These are phyloP conservation scores for Ustulina deusta DNA, from an alignment of 2,329 filamentous ascomycete species.

Conservation along the genomic window DNA sequence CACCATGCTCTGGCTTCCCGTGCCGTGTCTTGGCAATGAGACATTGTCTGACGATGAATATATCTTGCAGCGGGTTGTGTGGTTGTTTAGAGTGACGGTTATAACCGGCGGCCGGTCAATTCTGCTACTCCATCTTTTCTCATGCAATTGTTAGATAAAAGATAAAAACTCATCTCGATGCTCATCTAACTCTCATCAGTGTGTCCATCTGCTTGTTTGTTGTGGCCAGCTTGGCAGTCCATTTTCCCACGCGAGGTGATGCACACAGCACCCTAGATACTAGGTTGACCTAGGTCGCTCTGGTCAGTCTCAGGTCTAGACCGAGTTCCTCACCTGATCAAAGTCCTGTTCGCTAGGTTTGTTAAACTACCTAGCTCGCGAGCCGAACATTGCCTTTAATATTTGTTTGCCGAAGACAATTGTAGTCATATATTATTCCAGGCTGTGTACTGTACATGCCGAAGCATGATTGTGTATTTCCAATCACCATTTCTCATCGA, in stretches of 20 bases:
- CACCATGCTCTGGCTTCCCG: conserved; percentile 30
- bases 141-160: conserved; percentile 1
- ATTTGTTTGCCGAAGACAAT: no score
- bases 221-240: neutral
- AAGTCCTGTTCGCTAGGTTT: neutral
- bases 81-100: conserved; percentile 13
- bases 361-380: no score
- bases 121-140: conserved; percentile 5
- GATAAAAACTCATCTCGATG: neutral
- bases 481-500: no score
- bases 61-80: conserved; percentile 29
- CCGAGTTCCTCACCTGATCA: neutral
- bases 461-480: no score
- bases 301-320: neutral
- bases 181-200: neutral
- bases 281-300: no score
- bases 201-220: neutral
- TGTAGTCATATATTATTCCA: no score
- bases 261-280: neutral
- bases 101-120: conserved; percentile 25
- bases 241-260: neutral
- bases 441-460: no score
- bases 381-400: no score
- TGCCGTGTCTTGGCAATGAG: conserved; percentile 39
- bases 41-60: conserved; percentile 10